phyloP scores from a whole-genome alignment of 228 moss, liverwort and hornwort genomes.

The Sphagnum fallax region DNA sequence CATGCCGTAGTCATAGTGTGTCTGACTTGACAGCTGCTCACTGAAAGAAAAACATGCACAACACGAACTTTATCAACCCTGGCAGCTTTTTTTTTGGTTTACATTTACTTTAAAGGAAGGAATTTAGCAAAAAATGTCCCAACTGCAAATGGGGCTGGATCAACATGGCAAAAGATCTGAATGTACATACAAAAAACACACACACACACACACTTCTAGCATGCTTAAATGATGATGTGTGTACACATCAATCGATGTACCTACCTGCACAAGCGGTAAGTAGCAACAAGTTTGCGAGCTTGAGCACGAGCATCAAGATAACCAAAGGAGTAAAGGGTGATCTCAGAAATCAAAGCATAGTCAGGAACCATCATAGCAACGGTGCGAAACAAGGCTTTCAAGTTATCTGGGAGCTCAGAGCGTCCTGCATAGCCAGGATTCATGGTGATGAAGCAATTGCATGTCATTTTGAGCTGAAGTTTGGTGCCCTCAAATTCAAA shows the following conservation, averaged over 20 bases:
- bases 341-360: constrained; percentile 64
- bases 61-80: not conserved
- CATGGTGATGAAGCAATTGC: constrained; percentile 64
- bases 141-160: too few species aligned
- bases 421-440: constrained; percentile 73
- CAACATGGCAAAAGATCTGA: too few species aligned
- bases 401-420: constrained; percentile 63
- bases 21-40: constrained; percentile 67
- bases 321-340: constrained; percentile 66
- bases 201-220: too few species aligned
- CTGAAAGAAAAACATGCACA: constrained; percentile 10
- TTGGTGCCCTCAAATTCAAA: constrained; percentile 62
- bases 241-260: not conserved
- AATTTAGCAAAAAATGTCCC: too few species aligned
- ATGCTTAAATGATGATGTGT: too few species aligned
- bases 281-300: constrained; percentile 61
- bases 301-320: constrained; percentile 54
- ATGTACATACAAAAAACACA: too few species aligned
- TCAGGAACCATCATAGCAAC: constrained; percentile 82
- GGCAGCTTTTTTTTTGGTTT: too few species aligned
- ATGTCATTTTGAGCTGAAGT: constrained; percentile 35
- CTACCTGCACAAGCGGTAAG: constrained; percentile 60
- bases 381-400: constrained; percentile 55
- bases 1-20: constrained; percentile 79
- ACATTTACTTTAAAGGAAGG: too few species aligned